Base-by-base conservation (phyloP, 805 yeast species). In the Vanderwaltozyma verrucispora region DNA sequence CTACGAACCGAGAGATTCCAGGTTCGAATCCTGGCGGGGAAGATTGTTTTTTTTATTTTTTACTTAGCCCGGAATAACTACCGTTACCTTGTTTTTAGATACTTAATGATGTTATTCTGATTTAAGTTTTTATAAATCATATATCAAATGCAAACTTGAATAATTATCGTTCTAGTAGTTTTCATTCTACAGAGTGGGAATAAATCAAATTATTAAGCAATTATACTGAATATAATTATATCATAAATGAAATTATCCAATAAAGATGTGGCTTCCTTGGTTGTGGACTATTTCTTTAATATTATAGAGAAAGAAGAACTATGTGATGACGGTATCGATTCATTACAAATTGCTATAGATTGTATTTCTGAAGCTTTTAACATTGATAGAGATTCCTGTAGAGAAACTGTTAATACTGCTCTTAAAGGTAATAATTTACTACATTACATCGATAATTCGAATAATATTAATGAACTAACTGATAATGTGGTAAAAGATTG, bases 331-430 rank as follows among this genome's bases (percentile, higher is more conserved):
- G 84, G 80, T 53, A 69, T 70, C 40, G 96, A 89, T 48, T 84
- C 95, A 7, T 68, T 88, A 48, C 95, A 85, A 47, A 92, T 88
- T 33, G 96, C 96, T 42, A 72, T 86, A 46, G 95, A 85, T 54
- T 85, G 96, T 64, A 74, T 89, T 40, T 74, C 82, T 18, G 97
- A 88, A 51, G 86, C 94, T 7, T 89, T 80, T 59, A 76, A 68
- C 33, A 76, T 87, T 17, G 67, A 71, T 45, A 69, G 69, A 47
- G 78, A 72, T 20, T 65, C 63, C 16, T 68, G 69, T 24, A 50
- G 37, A 32, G 33, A 58, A 6, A 43, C 60, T 8, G 44, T 63
- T n/a, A 25, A 59, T n/a, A 24, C 45, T 29, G 68, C 61, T 41
- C 74, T 69, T 51, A 65, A 56, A 27, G 79, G 74, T 30, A 70